A percentile compares a stretch with the other conserved stretches of the same genome.
phyloP scores from a whole-genome alignment of 805 yeast species.

The Cyberlindnera subsufficiens region DNA sequence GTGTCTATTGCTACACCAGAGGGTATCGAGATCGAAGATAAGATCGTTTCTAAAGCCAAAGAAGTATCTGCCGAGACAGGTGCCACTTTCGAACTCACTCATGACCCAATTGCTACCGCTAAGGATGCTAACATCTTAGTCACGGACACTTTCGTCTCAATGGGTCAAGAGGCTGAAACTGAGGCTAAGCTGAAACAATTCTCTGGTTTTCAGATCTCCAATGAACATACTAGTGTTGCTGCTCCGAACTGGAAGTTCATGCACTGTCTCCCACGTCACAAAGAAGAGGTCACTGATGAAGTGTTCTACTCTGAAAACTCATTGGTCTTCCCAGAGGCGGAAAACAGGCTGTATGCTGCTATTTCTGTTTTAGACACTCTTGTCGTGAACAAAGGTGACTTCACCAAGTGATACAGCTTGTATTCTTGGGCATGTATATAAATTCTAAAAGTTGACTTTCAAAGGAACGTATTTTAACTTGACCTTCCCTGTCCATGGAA shows the following conservation, averaged over 20 bases:
- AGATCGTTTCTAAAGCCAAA: constrained; percentile 48
- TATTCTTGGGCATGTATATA: not conserved
- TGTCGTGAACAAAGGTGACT: constrained; percentile 76
- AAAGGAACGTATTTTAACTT: constrained; percentile 5
- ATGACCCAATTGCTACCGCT: constrained; percentile 74
- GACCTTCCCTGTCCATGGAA: constrained; percentile 8
- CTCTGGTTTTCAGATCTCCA: constrained; percentile 78
- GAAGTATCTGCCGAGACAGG: constrained; percentile 46
- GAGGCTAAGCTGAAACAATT: constrained; percentile 70
- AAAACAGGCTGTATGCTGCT: constrained; percentile 93
- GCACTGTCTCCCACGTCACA: constrained; percentile 97
- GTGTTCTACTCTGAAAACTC: constrained; percentile 83
- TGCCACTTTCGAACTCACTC: constrained; percentile 49
- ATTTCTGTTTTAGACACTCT: constrained; percentile 89
- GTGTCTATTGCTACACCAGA: constrained; percentile 81
- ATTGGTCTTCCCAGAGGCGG: constrained; percentile 92
- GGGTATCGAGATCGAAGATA: constrained; percentile 57
- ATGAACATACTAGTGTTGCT: constrained; percentile 52
- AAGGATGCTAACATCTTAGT: constrained; percentile 75
- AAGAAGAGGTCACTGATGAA: constrained; percentile 90
- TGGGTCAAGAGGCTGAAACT: constrained; percentile 92
- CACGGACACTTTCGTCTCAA: constrained; percentile 95
- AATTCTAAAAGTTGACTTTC: constrained; percentile 11
- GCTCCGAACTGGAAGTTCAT: constrained; percentile 82
- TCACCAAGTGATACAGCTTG: constrained; percentile 15